phyloP scores from a whole-genome alignment of 2,329 filamentous ascomycete species.

The Xylariales sp. region DNA sequence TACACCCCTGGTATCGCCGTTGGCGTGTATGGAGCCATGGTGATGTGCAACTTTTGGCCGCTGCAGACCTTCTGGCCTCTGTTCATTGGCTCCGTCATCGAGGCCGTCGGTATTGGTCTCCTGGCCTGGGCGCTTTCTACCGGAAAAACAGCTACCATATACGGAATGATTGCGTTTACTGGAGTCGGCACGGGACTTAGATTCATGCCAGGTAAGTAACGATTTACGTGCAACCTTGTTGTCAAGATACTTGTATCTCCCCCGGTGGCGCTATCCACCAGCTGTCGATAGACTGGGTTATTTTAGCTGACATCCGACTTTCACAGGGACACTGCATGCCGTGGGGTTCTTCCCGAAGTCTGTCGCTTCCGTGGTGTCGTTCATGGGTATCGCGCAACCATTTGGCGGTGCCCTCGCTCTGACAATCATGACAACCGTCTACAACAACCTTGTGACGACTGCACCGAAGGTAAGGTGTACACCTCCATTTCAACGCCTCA shows the following conservation, averaged over 20 bases:
- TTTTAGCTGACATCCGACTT: no score
- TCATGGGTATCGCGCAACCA: conserved; percentile 55
- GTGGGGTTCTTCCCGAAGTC: conserved; percentile 52
- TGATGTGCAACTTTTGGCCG: conserved; percentile 57
- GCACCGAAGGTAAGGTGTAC: conserved; percentile 20
- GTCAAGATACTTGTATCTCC: no score
- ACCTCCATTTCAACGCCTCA: conserved; percentile 15
- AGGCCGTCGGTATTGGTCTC: conserved; percentile 54
- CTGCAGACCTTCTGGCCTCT: conserved; percentile 58
- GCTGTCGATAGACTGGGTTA: no score
- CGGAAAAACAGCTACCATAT: conserved; percentile 46
- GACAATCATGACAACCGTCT: conserved; percentile 65
- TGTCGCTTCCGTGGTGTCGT: conserved; percentile 54
- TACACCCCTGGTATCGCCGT: conserved; percentile 57
- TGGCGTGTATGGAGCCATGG: conserved; percentile 55
- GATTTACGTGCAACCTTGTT: no score
- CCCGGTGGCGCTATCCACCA: no score
- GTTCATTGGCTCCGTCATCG: conserved; percentile 49
- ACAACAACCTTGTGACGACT: no score
- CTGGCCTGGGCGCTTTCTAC: conserved; percentile 52
- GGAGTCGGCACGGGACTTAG: conserved; percentile 60
- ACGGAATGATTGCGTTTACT: conserved; percentile 62
- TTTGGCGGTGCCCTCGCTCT: conserved; percentile 63
- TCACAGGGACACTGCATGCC: conserved; percentile 12
- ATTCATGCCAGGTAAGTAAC: no score